Evolutionary conservation across 2,329 filamentous ascomycete species (phyloP), one percentile per base, ranked within the genome.

Genomic region (Colletotrichum gloeosporioides): DNA sequence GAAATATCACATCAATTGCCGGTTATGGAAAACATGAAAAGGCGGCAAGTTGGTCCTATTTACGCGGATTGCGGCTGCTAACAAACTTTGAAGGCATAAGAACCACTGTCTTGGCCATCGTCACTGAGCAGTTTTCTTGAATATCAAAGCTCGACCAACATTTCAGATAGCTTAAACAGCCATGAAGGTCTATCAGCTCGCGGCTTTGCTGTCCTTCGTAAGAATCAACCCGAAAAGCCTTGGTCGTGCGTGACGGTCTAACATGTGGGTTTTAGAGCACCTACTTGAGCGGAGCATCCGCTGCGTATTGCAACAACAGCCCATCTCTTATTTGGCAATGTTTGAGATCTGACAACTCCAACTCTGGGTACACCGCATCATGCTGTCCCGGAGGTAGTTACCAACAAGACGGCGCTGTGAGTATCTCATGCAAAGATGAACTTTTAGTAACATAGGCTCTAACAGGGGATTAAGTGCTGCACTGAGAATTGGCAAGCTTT

Each of bases 281-380:
- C 29, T 59, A 59, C 0, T 59, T 59, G 15, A 0, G 29, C 27
- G 39, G n/a, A 27, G 65, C n/a, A 31, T 69, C 39, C 39, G 71
- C 66, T n/a, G 36, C 10, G 12, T 27, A 39, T 18, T 70, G 71
- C 59, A 65, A 61, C 36, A 18, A 53, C 29, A 49, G 55, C 3
- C 15, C 16, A 12, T 7, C 34, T 5, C 6, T 63, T 1, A 64
- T 59, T 27, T 69, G 71, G 64, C 32, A 25, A 6, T 73, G 64
- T 15, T 13, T 69, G 25, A 34, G 71, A 27, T 6, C 27, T n/a
- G 29, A 73, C 15, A 63, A 63, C 64, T 9, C n/a, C 25, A 73
- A 73, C 55, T 73, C 71, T 13, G 64, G 36, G 16, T 73, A 73
- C 55, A 73, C 71, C 27, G 12, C 27, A 25, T 69, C 64, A 22